phyloP scores from a whole-genome alignment of 1,139 yeast genomes.

The Geotrichum restrictum region DNA sequence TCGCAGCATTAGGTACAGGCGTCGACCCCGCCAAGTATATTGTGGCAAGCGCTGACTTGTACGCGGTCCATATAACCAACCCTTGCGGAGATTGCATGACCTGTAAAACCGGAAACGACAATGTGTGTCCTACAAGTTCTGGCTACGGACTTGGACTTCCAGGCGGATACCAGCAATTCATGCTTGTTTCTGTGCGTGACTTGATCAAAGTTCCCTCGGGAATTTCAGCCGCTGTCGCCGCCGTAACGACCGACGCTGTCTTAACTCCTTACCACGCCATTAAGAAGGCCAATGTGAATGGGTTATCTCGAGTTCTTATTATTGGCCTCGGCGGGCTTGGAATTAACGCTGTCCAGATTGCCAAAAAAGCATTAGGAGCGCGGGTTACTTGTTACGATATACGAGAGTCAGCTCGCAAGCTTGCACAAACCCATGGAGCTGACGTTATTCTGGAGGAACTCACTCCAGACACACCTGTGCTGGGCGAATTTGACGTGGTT shows the following conservation, averaged over 20 bases:
- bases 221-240: conserved; percentile 47
- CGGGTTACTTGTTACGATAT: conserved; percentile 44
- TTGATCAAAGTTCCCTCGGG: conserved; percentile 45
- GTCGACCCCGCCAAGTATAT: conserved; percentile 36
- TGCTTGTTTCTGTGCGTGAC: conserved; percentile 36
- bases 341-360: conserved; percentile 48
- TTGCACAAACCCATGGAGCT: conserved; percentile 45
- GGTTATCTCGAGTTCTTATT: conserved; percentile 44
- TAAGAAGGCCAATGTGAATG: conserved; percentile 38
- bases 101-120: conserved; percentile 48
- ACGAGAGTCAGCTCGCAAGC: conserved; percentile 37
- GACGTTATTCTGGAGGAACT: conserved; percentile 44
- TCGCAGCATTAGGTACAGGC: conserved; percentile 44
- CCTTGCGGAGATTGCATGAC: conserved; percentile 47
- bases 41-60: conserved; percentile 39
- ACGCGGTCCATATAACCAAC: conserved; percentile 41
- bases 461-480: conserved; percentile 25
- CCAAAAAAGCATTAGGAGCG: conserved; percentile 44
- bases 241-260: conserved; percentile 51
- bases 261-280: conserved; percentile 53
- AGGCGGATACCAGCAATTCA: conserved; percentile 52
- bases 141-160: conserved; percentile 43
- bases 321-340: conserved; percentile 54
- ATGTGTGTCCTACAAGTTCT: conserved; percentile 36
- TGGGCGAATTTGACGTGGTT: conserved; percentile 34